Evolutionary conservation across 805 yeast genomes (phyloP).

Genomic region (Wickerhamiella alocasiicola): DNA sequence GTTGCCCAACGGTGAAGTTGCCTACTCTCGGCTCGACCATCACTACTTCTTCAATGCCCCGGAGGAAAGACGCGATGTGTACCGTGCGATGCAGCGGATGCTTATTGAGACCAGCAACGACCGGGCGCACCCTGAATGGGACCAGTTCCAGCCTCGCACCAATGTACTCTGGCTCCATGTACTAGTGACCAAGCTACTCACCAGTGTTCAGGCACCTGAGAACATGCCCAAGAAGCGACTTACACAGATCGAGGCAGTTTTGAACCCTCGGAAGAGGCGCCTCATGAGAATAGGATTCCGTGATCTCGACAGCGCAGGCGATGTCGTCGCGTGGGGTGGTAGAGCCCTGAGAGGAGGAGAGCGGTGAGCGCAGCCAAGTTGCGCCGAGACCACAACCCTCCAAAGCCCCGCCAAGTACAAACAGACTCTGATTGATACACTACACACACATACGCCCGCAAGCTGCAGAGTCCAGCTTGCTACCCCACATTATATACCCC

Average conservation of each 20-base stretch:
- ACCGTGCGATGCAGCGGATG: slow-evolving; percentile 37
- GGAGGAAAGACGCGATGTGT: slow-evolving; percentile 45
- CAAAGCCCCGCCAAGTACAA: too few species aligned
- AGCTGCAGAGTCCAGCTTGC: too few species aligned
- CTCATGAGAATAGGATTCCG: background rate
- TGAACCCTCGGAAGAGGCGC: slow-evolving; percentile 4
- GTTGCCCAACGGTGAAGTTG: slow-evolving; percentile 23
- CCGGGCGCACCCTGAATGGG: slow-evolving; percentile 31
- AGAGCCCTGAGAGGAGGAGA: background rate
- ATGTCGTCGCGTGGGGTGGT: slow-evolving; percentile 10
- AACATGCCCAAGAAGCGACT: slow-evolving; percentile 6
- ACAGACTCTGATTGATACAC: too few species aligned
- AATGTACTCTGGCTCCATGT: slow-evolving; percentile 57
- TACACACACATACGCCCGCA: too few species aligned
- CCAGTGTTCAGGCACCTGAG: background rate
- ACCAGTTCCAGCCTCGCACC: slow-evolving; percentile 35
- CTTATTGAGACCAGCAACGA: slow-evolving; percentile 10
- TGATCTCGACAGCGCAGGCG: slow-evolving; percentile 9
- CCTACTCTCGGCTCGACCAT: slow-evolving; percentile 49
- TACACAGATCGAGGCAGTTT: slow-evolving; percentile 6
- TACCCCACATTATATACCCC: too few species aligned
- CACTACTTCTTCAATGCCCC: slow-evolving; percentile 52
- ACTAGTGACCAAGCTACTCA: slow-evolving; percentile 35
- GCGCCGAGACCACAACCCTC: too few species aligned
- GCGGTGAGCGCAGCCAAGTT: too few species aligned